These are phyloP conservation scores for Fusarium sp. DNA, from an alignment of 2,329 filamentous ascomycete species.

Conservation along the genomic window DNA sequence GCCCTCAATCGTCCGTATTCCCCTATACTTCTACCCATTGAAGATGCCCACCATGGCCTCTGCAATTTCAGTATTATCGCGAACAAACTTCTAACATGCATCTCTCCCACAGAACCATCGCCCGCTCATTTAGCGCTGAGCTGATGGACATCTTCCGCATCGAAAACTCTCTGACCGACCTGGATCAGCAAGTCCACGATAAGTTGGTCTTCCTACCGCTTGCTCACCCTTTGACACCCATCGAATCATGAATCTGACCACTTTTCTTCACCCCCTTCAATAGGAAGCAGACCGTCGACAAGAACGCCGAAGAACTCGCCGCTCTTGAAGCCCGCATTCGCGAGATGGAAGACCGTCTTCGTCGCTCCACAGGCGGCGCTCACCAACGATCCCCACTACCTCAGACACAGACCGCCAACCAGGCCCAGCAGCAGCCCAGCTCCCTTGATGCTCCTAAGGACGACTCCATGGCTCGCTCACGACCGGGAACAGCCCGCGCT, in stretches of 20 bases:
- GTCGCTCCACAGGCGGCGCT: conserved; percentile 47
- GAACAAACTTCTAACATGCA: conserved; percentile 26
- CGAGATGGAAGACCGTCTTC: conserved; percentile 85
- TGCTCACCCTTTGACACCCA: conserved; percentile 7
- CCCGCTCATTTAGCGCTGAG: conserved; percentile 86
- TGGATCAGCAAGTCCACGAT: conserved; percentile 81
- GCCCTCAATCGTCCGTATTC: conserved; percentile 83
- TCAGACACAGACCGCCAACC: conserved; percentile 33
- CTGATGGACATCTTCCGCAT: conserved; percentile 91
- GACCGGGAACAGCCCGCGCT: conserved; percentile 66
- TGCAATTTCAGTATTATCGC: conserved; percentile 25
- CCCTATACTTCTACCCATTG: conserved; percentile 69
- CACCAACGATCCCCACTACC: conserved; percentile 38
- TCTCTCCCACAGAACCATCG: conserved; percentile 75
- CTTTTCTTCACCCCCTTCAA: conserved; percentile 39
- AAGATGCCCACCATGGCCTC: conserved; percentile 13
- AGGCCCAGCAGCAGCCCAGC: conserved; percentile 36
- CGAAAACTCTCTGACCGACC: conserved; percentile 79
- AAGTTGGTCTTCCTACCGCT: conserved; percentile 70
- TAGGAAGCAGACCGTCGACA: conserved; percentile 83
- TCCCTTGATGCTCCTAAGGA: conserved; percentile 44
- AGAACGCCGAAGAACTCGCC: conserved; percentile 83
- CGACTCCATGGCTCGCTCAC: conserved; percentile 59
- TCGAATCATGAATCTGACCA: conserved; percentile 7
- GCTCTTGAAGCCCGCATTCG: conserved; percentile 85